Conservation (phyloP, 306 rosid species). For the Vigna reflexopilosa region DNA sequence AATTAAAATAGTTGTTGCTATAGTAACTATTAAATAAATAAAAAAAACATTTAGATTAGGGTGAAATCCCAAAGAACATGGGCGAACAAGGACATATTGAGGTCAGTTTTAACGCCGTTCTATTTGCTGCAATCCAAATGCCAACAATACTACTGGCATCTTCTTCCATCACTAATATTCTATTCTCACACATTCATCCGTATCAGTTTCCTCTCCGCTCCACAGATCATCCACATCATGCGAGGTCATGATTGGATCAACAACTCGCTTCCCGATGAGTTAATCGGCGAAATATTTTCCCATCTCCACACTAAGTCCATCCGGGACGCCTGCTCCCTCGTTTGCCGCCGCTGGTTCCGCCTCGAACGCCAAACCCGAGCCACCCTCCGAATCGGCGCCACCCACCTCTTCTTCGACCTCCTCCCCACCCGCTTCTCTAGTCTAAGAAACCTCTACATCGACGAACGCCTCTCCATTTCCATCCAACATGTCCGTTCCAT, state of each 20-base stretch:
- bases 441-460: slow-evolving; percentile 61
- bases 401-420: slow-evolving; percentile 54
- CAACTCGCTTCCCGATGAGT: slow-evolving; percentile 68
- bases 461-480: slow-evolving; percentile 65
- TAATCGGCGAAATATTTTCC: slow-evolving; percentile 67
- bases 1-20: too few relatives aligned
- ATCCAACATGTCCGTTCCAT: slow-evolving; percentile 50
- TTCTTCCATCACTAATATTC: not conserved
- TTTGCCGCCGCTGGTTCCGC: slow-evolving; percentile 76
- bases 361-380: slow-evolving; percentile 71
- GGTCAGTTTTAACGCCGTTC: slow-evolving; percentile 3
- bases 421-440: slow-evolving; percentile 68
- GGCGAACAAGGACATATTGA: not conserved
- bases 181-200: not conserved
- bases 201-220: not conserved
- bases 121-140: not conserved
- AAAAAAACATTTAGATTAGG: too few relatives aligned
- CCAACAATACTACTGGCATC: not conserved
- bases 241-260: slow-evolving; percentile 77
- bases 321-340: slow-evolving; percentile 82
- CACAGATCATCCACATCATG: slow-evolving; percentile 1
- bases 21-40: too few relatives aligned
- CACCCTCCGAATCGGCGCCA: slow-evolving; percentile 67
- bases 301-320: slow-evolving; percentile 58
- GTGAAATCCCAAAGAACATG: too few relatives aligned